These are phyloP conservation scores for Rhododendron ovatum DNA, from an alignment of 148 eudicot genomes.

Conservation along the genomic window DNA sequence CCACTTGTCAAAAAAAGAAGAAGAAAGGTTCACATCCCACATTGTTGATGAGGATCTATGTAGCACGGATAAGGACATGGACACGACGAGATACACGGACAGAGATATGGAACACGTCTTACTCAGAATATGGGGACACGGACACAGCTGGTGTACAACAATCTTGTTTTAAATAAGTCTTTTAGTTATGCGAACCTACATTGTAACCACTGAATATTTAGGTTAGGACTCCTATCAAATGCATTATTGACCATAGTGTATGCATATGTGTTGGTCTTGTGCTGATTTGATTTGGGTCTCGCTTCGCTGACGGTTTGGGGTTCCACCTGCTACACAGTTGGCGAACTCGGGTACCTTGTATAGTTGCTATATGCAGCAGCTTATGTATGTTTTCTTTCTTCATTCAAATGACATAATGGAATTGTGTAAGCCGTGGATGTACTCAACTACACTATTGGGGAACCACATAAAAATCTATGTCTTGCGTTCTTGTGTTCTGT, in stretches of 20 bases:
- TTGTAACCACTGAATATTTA: background rate
- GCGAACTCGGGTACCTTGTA: background rate
- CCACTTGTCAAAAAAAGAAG: background rate
- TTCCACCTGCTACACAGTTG: too few relatives aligned
- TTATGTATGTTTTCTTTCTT: background rate
- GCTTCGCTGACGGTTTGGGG: too few relatives aligned
- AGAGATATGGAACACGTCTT: background rate
- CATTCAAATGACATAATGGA: background rate
- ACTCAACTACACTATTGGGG: too few relatives aligned
- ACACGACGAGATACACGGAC: background rate
- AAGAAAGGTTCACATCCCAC: background rate
- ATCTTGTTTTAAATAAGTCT: background rate
- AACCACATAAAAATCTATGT: too few relatives aligned
- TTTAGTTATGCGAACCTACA: background rate
- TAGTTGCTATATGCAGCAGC: background rate
- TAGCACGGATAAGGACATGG: background rate
- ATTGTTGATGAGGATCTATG: background rate
- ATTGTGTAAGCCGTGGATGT: too few relatives aligned
- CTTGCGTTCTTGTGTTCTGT: too few relatives aligned
- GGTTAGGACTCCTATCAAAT: background rate
- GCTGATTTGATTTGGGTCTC: too few relatives aligned
- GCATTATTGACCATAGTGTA: too few relatives aligned
- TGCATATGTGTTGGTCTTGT: too few relatives aligned
- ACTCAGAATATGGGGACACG: background rate
- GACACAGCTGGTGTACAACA: background rate